Percentiles rank a stretch among this genome's conserved stretches.
Evolutionary conservation across 306 rosid genomes (phyloP).

Genomic region (Lathyrus sativus): DNA sequence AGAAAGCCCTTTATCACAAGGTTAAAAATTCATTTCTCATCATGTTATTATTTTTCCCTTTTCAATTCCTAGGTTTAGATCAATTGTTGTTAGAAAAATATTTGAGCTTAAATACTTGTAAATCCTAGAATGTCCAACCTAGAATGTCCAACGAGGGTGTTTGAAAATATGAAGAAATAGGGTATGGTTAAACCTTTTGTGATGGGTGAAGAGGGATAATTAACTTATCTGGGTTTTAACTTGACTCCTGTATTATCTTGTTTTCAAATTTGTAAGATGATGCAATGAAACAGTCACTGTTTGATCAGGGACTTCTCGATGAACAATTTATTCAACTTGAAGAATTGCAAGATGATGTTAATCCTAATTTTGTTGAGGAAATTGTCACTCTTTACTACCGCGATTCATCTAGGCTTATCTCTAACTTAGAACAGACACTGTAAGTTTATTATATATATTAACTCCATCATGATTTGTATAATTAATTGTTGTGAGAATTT

Average conservation of each 20-base stretch:
- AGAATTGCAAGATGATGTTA: constrained; percentile 87
- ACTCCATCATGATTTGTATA: background rate
- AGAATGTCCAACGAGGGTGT: background rate
- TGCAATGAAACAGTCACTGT: constrained; percentile 74
- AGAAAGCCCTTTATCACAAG: no score
- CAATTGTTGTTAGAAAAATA: no score
- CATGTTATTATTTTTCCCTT: no score
- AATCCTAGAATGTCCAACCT: no score
- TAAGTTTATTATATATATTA: constrained; percentile 34
- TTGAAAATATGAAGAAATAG: no score
- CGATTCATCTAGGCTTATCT: constrained; percentile 67
- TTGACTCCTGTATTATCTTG: background rate
- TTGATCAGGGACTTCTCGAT: constrained; percentile 81
- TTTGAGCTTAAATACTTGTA: background rate
- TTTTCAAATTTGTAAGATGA: constrained; percentile 2
- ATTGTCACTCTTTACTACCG: constrained; percentile 74
- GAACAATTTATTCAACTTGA: constrained; percentile 92
- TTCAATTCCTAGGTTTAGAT: no score
- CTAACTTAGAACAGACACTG: constrained; percentile 71
- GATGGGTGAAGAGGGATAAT: no score
- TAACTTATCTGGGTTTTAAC: background rate
- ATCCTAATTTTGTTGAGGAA: constrained; percentile 90
- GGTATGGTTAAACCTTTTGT: no score
- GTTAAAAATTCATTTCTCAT: no score
- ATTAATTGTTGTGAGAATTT: no score